Conservation (phyloP, 2,329 filamentous ascomycete genomes). For the Elsinoe arachidis region DNA sequence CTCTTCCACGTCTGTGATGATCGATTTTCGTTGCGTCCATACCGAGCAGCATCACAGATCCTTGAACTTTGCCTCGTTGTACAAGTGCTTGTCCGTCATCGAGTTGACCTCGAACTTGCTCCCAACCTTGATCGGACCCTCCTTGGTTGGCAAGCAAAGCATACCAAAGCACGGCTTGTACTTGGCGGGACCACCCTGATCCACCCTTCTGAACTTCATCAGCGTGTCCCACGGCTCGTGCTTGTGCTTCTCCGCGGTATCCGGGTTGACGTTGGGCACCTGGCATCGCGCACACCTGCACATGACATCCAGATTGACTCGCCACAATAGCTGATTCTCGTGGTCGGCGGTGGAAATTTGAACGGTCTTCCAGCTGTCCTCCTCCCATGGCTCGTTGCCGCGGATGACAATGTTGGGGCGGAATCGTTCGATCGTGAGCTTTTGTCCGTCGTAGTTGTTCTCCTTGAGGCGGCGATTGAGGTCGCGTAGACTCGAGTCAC, state of each 20-base stretch:
- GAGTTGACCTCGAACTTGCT: constrained; percentile 50
- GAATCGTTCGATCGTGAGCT: constrained; percentile 54
- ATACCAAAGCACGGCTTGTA: constrained; percentile 61
- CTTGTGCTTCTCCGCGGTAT: constrained; percentile 50
- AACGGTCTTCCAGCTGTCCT: constrained; percentile 56
- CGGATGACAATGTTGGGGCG: constrained; percentile 55
- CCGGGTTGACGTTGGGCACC: constrained; percentile 56
- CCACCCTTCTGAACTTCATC: constrained; percentile 52
- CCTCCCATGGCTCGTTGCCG: constrained; percentile 50
- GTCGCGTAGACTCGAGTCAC: constrained; percentile 48
- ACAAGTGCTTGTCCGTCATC: constrained; percentile 50
- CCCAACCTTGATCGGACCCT: constrained; percentile 48
- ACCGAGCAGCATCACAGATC: constrained; percentile 21
- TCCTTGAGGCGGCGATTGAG: constrained; percentile 45
- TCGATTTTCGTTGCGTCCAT: too few relatives aligned
- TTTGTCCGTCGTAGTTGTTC: constrained; percentile 31
- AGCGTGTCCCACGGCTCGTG: constrained; percentile 55
- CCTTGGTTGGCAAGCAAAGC: constrained; percentile 50
- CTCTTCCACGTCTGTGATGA: too few relatives aligned
- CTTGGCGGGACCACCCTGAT: constrained; percentile 50
- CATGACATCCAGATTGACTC: constrained; percentile 47
- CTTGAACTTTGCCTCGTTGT: constrained; percentile 31
- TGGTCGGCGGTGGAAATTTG: constrained; percentile 34
- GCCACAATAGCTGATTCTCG: constrained; percentile 26
- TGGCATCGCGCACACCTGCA: constrained; percentile 53